Conservation (phyloP, 169 alveolate genomes). For the Theileria orientalis region DNA sequence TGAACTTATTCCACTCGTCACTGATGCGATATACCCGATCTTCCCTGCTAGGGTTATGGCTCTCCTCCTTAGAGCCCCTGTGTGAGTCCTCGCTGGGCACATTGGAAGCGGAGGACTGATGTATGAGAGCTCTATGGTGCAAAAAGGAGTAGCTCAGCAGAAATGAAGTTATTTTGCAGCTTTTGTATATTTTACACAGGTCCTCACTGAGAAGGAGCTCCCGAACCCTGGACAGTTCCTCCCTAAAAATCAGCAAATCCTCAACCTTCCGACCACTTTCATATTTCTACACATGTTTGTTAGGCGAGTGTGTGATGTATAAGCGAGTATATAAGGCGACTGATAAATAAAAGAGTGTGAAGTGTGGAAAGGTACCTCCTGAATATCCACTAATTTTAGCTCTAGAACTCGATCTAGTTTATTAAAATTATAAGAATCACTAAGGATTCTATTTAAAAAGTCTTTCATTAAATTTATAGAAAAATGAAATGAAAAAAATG, state of each 20-base stretch:
- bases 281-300: neutral
- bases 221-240: neutral
- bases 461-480: neutral
- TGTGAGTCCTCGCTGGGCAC: neutral
- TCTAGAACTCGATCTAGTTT: neutral
- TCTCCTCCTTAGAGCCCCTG: too few species aligned
- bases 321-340: too few species aligned
- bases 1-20: neutral
- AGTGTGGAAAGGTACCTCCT: neutral
- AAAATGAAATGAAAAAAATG: neutral
- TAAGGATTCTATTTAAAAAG: neutral
- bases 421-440: neutral
- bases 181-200: neutral
- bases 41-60: too few species aligned
- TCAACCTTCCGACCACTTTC: neutral
- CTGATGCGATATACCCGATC: too few species aligned
- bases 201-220: neutral
- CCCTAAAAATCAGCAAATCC: neutral
- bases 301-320: neutral
- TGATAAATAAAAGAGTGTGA: neutral
- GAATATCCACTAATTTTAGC: neutral
- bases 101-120: neutral
- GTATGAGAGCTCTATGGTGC: too few species aligned
- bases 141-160: neutral
- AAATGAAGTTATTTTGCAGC: neutral